Evolutionary conservation across 139 green algal genomes (phyloP).

Genomic region (Deuterostichococcus epilithicus): DNA sequence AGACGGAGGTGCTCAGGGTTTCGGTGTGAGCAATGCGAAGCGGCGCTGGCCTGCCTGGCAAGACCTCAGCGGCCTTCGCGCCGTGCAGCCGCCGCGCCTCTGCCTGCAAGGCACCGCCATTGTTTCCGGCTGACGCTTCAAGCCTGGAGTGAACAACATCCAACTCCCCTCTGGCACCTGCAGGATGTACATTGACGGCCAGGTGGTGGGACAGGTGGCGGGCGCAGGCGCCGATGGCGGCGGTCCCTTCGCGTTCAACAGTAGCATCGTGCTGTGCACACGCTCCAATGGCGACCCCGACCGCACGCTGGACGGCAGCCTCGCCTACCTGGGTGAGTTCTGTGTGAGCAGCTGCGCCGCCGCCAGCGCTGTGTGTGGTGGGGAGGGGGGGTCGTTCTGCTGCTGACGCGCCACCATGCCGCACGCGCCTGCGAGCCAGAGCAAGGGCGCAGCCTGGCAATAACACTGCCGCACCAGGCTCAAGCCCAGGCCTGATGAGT

Average conservation of each 20-base stretch:
- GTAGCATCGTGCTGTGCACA: slow-evolving; percentile 41
- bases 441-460: too few species aligned
- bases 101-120: neutral
- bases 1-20: too few species aligned
- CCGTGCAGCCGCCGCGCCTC: neutral
- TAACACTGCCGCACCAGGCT: too few species aligned
- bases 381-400: too few species aligned
- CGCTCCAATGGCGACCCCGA: slow-evolving; percentile 24
- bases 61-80: neutral
- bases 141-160: neutral
- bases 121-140: neutral
- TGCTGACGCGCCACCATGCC: too few species aligned
- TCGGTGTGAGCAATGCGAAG: too few species aligned
- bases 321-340: slow-evolving; percentile 30
- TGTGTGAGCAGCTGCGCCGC: too few species aligned
- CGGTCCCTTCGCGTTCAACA: slow-evolving; percentile 20
- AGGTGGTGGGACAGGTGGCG: neutral
- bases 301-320: slow-evolving; percentile 33
- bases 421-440: too few species aligned
- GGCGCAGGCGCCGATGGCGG: slow-evolving; percentile 11
- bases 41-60: too few species aligned
- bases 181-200: slow-evolving; percentile 12
- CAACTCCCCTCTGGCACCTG: neutral
- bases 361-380: too few species aligned
- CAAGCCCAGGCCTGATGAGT: too few species aligned